phyloP scores from a whole-genome alignment of 805 yeast genomes.

The Sugiyamaella floridensis region DNA sequence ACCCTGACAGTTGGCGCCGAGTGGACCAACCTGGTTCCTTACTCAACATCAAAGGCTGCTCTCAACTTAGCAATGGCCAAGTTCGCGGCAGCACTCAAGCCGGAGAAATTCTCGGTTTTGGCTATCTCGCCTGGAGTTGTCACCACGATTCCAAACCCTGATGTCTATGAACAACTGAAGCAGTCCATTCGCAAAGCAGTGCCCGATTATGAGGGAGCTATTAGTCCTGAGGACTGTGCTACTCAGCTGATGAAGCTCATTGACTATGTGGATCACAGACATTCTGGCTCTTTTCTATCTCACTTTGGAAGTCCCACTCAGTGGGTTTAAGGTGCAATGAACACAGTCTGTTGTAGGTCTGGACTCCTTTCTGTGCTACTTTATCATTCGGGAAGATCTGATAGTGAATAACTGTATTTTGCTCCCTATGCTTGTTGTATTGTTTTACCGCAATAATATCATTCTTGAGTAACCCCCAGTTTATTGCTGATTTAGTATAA shows the following conservation, averaged over 20 bases:
- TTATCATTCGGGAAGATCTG: no score
- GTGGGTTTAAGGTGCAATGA: not conserved
- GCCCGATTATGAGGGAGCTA: slow-evolving; percentile 1
- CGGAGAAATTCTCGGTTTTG: slow-evolving; percentile 28
- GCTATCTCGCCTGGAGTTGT: slow-evolving; percentile 38
- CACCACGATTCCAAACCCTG: slow-evolving; percentile 22
- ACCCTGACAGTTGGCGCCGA: slow-evolving; percentile 1
- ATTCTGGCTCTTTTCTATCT: slow-evolving; percentile 20
- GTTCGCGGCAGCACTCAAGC: slow-evolving; percentile 25
- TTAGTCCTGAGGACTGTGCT: slow-evolving; percentile 25
- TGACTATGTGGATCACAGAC: slow-evolving; percentile 18
- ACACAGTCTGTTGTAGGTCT: no score
- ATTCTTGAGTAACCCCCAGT: no score
- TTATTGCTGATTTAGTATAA: no score
- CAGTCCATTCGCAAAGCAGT: not conserved
- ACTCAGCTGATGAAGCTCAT: slow-evolving; percentile 18
- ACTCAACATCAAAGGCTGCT: slow-evolving; percentile 36
- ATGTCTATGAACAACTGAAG: not conserved
- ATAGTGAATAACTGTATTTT: no score
- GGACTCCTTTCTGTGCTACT: no score
- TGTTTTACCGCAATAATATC: no score
- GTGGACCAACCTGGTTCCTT: slow-evolving; percentile 9
- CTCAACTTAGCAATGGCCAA: slow-evolving; percentile 29
- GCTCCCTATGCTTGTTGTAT: no score
- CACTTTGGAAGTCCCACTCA: slow-evolving; percentile 10